Conservation (phyloP, 495 filamentous ascomycete species). For the Apiosordaria backusii region DNA sequence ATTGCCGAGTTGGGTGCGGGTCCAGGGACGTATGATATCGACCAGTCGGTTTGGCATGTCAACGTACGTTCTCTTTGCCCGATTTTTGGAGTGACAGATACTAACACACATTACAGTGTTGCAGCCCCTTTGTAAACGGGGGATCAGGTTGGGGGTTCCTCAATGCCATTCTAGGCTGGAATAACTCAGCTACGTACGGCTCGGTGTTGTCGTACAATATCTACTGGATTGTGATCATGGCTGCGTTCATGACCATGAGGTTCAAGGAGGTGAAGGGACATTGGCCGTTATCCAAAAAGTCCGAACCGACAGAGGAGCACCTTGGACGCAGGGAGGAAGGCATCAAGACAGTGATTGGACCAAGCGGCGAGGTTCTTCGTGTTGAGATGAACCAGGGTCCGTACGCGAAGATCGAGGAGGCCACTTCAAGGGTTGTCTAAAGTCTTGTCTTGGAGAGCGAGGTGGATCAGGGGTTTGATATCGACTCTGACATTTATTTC, state of each 20-base stretch:
- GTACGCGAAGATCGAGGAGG: not conserved
- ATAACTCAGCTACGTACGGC: conserved; percentile 82
- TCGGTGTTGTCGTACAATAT: conserved; percentile 84
- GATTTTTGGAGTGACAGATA: not conserved
- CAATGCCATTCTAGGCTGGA: conserved; percentile 80
- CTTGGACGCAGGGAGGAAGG: not conserved
- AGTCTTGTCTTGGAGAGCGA: not conserved
- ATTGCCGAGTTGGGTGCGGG: conserved; percentile 70
- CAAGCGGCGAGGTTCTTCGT: not conserved
- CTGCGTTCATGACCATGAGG: conserved; percentile 57
- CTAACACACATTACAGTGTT: conserved; percentile 53
- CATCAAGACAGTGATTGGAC: not conserved
- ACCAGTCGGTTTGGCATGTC: conserved; percentile 83
- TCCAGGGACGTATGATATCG: conserved; percentile 84
- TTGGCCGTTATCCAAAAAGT: conserved; percentile 53
- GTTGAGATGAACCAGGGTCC: not conserved
- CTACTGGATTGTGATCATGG: conserved; percentile 73
- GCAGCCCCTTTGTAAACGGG: conserved; percentile 65
- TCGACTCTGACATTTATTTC: not conserved
- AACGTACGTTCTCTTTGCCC: conserved; percentile 54
- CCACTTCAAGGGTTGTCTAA: not conserved
- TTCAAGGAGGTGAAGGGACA: conserved; percentile 66
- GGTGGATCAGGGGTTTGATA: not conserved
- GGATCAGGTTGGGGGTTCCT: conserved; percentile 89
- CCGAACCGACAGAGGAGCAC: conserved; percentile 1